Conservation (phyloP, 129 eudicot genomes). For the Flaveria sonorensis region DNA sequence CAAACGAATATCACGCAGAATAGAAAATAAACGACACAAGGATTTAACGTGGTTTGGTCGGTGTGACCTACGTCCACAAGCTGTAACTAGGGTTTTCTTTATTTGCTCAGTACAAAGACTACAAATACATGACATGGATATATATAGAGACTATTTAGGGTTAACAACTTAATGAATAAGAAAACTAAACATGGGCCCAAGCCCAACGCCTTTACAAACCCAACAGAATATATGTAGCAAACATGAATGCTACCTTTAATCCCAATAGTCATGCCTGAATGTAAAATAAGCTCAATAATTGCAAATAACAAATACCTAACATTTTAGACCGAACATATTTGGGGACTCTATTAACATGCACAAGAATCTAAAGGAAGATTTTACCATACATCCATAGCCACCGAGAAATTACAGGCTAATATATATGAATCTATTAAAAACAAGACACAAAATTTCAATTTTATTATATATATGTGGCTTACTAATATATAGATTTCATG, state of each 20-base stretch:
- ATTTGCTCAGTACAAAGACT: no score
- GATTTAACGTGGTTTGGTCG: no score
- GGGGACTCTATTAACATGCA: neutral
- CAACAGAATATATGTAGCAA: conserved; percentile 2
- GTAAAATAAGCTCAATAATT: neutral
- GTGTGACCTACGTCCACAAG: no score
- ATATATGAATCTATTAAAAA: neutral
- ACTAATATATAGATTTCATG: neutral
- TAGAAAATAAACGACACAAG: no score
- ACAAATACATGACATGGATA: no score
- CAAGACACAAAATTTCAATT: neutral
- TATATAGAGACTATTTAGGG: no score
- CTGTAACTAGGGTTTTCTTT: no score
- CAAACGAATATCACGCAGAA: no score
- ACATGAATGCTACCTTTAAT: neutral
- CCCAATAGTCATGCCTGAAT: neutral
- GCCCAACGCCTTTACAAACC: no score
- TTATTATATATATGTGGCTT: neutral
- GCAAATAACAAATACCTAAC: neutral
- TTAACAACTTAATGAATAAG: no score
- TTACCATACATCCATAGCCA: neutral
- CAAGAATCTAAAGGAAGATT: neutral
- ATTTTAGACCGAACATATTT: neutral
- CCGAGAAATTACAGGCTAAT: neutral
- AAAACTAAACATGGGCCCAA: no score